Base-by-base conservation (phyloP, 2,329 filamentous ascomycete species). In the Verticillium zaregamsianum region DNA sequence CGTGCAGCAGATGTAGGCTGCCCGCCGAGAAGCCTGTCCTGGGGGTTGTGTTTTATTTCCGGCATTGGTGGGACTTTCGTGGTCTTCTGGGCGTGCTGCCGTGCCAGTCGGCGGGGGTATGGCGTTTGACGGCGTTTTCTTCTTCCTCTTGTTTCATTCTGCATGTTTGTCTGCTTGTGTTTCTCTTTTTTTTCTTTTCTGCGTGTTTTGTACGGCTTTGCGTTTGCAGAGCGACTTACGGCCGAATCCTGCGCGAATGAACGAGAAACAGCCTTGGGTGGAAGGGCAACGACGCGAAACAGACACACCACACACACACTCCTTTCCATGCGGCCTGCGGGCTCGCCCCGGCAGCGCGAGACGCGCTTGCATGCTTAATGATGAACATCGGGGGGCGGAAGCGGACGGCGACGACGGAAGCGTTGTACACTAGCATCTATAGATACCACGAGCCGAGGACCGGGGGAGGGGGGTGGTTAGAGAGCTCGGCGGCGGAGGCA, bases 1-100 rank as follows among this genome's bases (percentile, higher is more conserved):
- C 28, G 67, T 69, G 35, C 62, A 61, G 35, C 63, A 66, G 31
- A 63, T 66, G 62, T 66, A 52, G 40, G 28, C 28, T 6, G 28
- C 4, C 4, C 28, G 28, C 28, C 5, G 28, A 1, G 4, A 28
- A 28, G 28, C 28, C 28, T 28, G 28, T 28, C 28, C 5, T 28
- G 5, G 1, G 28, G 28, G 28, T 28, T 49, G 17, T 20, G 3
- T 33, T 31, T 55, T 11, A 17, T 12, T 33, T 14, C n/a, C 54
- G 11, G 14, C n/a, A 11, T 32, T 14, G 15, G 5, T 31, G 52
- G 23, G 28, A 31, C 8, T 55, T 14, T 32, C 28, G 7, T n/a
- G 11, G 45, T 49, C 45, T 49, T 1, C 8, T 14, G 45, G 45
- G 17, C n/a, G 20, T 49, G 20, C 45, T 49, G 20, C 45, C 45